Base-by-base conservation (phyloP, 2,329 filamentous ascomycete species). In the Elsinoe arachidis region DNA sequence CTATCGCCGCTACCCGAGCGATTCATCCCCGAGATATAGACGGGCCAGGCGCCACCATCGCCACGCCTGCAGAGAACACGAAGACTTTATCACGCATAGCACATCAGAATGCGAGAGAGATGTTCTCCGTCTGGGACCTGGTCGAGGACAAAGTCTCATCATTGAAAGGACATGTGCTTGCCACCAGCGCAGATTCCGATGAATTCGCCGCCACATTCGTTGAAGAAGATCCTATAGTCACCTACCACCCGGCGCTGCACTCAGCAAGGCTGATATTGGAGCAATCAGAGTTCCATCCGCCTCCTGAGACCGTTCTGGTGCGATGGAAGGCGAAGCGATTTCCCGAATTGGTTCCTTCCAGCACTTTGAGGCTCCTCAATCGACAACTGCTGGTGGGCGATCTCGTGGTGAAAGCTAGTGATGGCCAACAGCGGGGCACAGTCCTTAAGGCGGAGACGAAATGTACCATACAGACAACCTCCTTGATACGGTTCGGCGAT, bases 351-450 rank as follows among this genome's bases (percentile, higher is more conserved):
- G 53, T 59, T 0, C 57, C 55, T 12, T 44, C 68, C 33, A 74
- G 76, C 61, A 68, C 69, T 47, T 67, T 83, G 43, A 68, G 71
- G 14, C 69, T 83, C 19, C 67, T 83, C 30, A 79, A 82, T 66
- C 75, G 81, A n/a, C 69, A 72, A 1, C 67, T 83, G 12, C 72
- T 76, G 51, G 74, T 82, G 14, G 81, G 81, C 23, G 78, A 82
- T 62, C 69, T 77, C 11, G 80, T 83, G 54, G 82, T 81, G 65
- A 69, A 72, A 34, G 69, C 72, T 39, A 67, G 71, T 0, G 72
- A 72, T 19, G 74, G 77, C 61, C 71, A 76, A 14, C 74, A 78
- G 68, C 80, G 77, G 55, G 81, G 81, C 23, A 80, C 76, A 2
- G 74, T 83, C 49, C 73, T 82, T 54, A 76, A 74, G 59, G 72